Base-by-base conservation (phyloP, 768 basidiomycete genomes). In the Crepidotus variabilis region DNA sequence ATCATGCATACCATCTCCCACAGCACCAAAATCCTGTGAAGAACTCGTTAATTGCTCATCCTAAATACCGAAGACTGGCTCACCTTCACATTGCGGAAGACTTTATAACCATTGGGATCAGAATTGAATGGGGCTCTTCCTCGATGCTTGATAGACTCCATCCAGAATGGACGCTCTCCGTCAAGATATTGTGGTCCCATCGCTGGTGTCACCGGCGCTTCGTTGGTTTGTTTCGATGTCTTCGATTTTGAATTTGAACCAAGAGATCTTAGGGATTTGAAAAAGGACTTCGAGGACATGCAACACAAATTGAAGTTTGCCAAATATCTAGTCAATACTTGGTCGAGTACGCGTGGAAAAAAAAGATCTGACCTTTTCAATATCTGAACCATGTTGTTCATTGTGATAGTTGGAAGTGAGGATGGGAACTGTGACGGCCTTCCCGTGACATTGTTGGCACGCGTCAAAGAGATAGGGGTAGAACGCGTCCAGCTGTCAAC, bases 71-170 rank as follows among this genome's bases (percentile, higher is more conserved):
- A 78, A 75, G 57, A 18, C 9, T 46, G 35, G 55, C 65, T 22
- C 53, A 75, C 76, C 69, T 86, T 87, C 48, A 92, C 90, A 64
- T 90, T 91, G 46, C 90, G 80, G 70, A 88, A 90, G 18, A 90
- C 87, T 49, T 82, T 70, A 67, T 91, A 92, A 39, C 66, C 65
- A 9, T 80, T 75, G 8, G 84, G 76, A 63, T 81, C 71, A 5
- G 82, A 63, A 63, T 88, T 87, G 70, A 81, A 87, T 2, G 89
- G 79, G 2, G 90, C 74, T 20, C 73, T 83, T 35, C 87, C 88
- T 67, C 86, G 88, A 62, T 90, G 90, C 50, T 78, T 82, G 63
- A 92, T 89, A 49, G 60, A 80, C 67, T 90, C 71, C 63, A 88
- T 65, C 89, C 90, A 92, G 65, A 81, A 91, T 0, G 85, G 79